These are phyloP conservation scores for Scalesia atractyloides DNA, from an alignment of 129 eudicot species.

Conservation along the genomic window DNA sequence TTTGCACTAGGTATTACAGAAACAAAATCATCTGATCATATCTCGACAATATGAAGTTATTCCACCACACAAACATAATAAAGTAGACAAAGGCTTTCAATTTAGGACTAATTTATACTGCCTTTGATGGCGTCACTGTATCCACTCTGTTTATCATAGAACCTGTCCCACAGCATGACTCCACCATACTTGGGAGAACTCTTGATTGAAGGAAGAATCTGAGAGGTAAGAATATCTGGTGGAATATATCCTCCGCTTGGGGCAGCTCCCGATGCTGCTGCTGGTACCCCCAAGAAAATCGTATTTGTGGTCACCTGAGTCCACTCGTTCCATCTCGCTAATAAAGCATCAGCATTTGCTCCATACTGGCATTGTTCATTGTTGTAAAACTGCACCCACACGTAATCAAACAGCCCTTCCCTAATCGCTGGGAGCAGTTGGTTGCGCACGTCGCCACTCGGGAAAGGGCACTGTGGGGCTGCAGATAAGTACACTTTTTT, in stretches of 20 bases:
- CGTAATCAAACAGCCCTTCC: conserved; percentile 61
- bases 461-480: conserved; percentile 80
- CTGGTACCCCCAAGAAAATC: conserved; percentile 76
- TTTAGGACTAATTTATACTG: conserved; percentile 26
- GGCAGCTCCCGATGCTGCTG: conserved; percentile 49
- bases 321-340: conserved; percentile 68
- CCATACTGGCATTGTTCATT: conserved; percentile 51
- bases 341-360: conserved; percentile 37
- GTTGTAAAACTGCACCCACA: conserved; percentile 82
- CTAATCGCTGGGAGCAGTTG: conserved; percentile 30
- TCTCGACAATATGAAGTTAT: conserved; percentile 20
- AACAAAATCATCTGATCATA: conserved; percentile 13
- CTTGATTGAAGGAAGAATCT: conserved; percentile 62
- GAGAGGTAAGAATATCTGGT: conserved; percentile 46
- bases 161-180: conserved; percentile 74
- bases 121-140: conserved; percentile 50
- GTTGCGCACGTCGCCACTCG: conserved; percentile 36
- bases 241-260: conserved; percentile 55
- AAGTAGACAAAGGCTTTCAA: background rate
- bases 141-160: conserved; percentile 39
- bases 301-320: conserved; percentile 30
- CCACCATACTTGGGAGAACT: conserved; percentile 66
- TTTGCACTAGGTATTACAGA: background rate
- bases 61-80: background rate
- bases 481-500: conserved; percentile 63